These are phyloP conservation scores for Metarhizium brunneum DNA, from an alignment of 2,329 filamentous ascomycete genomes.

Conservation along the genomic window DNA sequence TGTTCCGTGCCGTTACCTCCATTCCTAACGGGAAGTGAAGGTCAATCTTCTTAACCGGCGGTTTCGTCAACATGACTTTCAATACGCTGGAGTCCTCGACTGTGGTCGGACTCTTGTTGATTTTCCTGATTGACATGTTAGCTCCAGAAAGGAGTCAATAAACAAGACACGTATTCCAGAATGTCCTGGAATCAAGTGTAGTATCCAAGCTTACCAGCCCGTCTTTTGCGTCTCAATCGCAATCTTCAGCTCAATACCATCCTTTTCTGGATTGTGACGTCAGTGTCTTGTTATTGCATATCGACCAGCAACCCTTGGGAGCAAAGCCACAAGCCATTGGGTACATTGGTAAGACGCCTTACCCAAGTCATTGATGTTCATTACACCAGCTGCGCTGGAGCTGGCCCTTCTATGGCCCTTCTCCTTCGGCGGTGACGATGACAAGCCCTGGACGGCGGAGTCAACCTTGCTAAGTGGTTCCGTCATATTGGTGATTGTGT, in stretches of 20 bases:
- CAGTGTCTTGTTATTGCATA: background rate
- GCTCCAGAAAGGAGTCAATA: background rate
- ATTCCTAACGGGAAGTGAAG: constrained; percentile 83
- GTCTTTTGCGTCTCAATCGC: constrained; percentile 78
- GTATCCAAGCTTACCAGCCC: constrained; percentile 60
- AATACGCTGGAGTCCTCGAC: constrained; percentile 79
- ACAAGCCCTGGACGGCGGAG: constrained; percentile 76
- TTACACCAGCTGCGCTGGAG: constrained; percentile 58
- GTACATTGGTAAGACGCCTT: constrained; percentile 26
- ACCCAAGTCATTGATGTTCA: constrained; percentile 81
- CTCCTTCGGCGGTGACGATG: constrained; percentile 58
- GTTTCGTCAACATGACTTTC: constrained; percentile 69
- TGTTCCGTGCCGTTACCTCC: constrained; percentile 80
- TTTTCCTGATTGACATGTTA: constrained; percentile 55
- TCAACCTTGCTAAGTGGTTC: constrained; percentile 76
- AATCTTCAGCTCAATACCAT: constrained; percentile 62
- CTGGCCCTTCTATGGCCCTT: constrained; percentile 60
- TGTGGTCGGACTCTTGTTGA: constrained; percentile 73
- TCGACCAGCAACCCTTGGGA: background rate
- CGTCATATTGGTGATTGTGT: constrained; percentile 22
- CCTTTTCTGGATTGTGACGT: constrained; percentile 48
- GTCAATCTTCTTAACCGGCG: constrained; percentile 89
- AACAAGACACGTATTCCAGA: background rate
- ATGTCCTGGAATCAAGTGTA: background rate
- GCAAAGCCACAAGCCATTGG: no score